Evolutionary conservation across 345 rosid genomes (phyloP).

Genomic region (Passiflora organensis): DNA sequence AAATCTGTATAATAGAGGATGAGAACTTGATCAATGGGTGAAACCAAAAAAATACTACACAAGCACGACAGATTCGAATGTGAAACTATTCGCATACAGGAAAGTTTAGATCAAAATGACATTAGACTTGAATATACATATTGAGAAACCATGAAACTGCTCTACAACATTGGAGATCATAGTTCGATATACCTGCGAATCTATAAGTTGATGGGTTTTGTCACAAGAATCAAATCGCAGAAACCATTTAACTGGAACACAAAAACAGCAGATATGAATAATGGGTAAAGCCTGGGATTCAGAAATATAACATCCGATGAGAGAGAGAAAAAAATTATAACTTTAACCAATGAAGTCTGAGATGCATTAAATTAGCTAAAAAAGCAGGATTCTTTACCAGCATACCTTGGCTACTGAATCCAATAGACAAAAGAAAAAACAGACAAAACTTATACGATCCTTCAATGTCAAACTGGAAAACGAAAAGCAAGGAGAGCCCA

Average conservation of each 20-base stretch:
- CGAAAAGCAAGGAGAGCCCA: slow-evolving; percentile 11
- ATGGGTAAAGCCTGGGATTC: not conserved
- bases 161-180: too few relatives aligned
- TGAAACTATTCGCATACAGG: too few relatives aligned
- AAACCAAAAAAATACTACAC: not conserved
- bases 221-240: slow-evolving; percentile 11
- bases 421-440: not conserved
- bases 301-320: not conserved
- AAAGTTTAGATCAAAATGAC: too few relatives aligned
- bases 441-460: slow-evolving; percentile 23
- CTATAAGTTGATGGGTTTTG: slow-evolving; percentile 4
- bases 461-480: slow-evolving; percentile 20
- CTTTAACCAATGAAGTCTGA: not conserved
- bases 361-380: not conserved
- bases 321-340: not conserved
- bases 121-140: too few relatives aligned
- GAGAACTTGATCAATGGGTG: not conserved
- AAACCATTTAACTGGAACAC: slow-evolving; percentile 22
- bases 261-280: not conserved
- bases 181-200: not conserved
- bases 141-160: too few relatives aligned
- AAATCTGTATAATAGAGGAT: not conserved
- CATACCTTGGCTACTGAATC: slow-evolving; percentile 28
- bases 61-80: too few relatives aligned
- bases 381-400: not conserved